These are phyloP conservation scores for Ganoderma boninense DNA, from an alignment of 1,284 basidiomycete genomes.

Conservation along the genomic window DNA sequence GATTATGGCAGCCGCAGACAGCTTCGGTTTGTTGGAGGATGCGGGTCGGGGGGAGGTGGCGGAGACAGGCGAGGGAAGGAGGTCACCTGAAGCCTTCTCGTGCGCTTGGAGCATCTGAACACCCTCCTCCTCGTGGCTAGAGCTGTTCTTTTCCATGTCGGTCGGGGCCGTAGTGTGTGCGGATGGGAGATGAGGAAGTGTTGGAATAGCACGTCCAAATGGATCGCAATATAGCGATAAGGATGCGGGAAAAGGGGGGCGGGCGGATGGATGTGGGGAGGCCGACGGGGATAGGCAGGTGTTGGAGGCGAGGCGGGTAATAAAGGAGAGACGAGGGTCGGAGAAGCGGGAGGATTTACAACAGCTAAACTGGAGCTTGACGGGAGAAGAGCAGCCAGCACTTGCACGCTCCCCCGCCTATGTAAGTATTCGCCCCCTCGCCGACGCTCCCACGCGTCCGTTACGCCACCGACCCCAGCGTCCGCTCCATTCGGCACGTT, in stretches of 20 bases:
- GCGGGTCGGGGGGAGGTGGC: conserved; percentile 47
- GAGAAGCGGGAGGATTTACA: conserved; percentile 22
- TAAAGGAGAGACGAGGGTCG: conserved; percentile 38
- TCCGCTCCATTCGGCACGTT: neutral
- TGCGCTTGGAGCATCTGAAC: conserved; percentile 41
- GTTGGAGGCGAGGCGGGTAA: neutral
- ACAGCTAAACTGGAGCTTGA: conserved; percentile 13
- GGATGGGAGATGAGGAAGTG: conserved; percentile 2
- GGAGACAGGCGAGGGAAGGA: conserved; percentile 63
- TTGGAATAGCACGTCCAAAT: neutral
- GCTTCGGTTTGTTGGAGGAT: conserved; percentile 48
- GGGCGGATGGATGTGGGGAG: conserved; percentile 5
- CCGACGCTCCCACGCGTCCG: conserved; percentile 19
- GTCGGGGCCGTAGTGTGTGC: conserved; percentile 26
- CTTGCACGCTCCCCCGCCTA: conserved; percentile 5
- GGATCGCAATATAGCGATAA: neutral
- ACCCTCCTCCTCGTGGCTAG: conserved; percentile 29
- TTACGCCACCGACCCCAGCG: neutral
- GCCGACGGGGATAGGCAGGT: conserved; percentile 3
- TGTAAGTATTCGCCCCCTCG: conserved; percentile 10
- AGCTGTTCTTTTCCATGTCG: conserved; percentile 31
- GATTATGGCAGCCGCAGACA: conserved; percentile 76
- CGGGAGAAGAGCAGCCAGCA: conserved; percentile 13
- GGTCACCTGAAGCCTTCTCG: conserved; percentile 38
- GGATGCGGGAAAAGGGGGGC: conserved; percentile 13